Base-by-base conservation (phyloP, 371 early-diverging fungal species). In the Saksenaea vasiformis region DNA sequence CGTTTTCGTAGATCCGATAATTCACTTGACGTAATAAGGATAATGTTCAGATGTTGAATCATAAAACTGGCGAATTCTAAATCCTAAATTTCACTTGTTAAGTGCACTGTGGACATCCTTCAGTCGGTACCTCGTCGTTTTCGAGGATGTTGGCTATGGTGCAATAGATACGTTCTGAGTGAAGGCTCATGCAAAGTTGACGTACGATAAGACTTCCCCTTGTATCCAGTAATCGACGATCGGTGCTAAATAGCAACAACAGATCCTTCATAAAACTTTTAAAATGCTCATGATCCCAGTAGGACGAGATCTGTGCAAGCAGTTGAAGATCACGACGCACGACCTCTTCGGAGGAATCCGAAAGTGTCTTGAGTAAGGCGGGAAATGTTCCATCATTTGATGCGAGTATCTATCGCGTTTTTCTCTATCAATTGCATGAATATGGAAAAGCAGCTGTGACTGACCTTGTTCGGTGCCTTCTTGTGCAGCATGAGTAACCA, bases 401-500 rank as follows among this genome's bases (percentile, higher is more conserved):
- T 24, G 87, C 83, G 53, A 91, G 77, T 28, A 88, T 89, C 64
- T 86, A 68, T 35, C 10, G 11, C 8, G 19, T 9, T 34, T 66
- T 31, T 31, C 7, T 31, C 31, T 31, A 31, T 31, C 31, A 31
- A 31, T 31, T 7, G 31, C 31, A 31, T 7, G 7, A 2, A 31
- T 31, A 31, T 31, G 31, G 31, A 31, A 7, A 31, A 39, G 9
- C 10, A 44, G 26, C 15, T 9, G 8, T 22, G 19, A 4, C 19
- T 34, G 64, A 85, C 88, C 78, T 85, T 81, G 56, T 83, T 80
- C 0, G 96, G 95, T 13, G 92, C 90, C 69, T 94, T 95, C 58
- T 86, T 87, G 68, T 97, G 96, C 44, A 97, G 74, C 89, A 95
- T 92, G 19, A 95, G 65, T n/a, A 97, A 73, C 98, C 98, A 97